A percentile compares a stretch with the other conserved stretches of the same genome.
Evolutionary conservation across 2,329 filamentous ascomycete species (phyloP).

Genomic region (Fusarium proliferatum): DNA sequence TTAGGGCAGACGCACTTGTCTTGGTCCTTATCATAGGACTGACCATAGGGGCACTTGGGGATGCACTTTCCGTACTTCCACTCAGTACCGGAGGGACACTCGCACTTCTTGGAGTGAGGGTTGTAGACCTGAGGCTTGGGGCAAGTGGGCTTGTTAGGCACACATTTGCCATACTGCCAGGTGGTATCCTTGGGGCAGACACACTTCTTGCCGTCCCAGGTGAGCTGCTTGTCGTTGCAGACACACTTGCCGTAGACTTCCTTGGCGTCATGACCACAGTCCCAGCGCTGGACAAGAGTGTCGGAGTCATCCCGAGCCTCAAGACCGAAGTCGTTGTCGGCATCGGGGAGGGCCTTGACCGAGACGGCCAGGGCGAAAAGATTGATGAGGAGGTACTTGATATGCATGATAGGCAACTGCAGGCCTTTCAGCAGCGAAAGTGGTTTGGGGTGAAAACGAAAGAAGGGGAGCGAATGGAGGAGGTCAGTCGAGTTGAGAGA

Average conservation of each 20-base stretch:
- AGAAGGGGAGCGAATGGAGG: conserved; percentile 21
- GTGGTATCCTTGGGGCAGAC: conserved; percentile 8
- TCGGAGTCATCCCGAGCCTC: conserved; percentile 26
- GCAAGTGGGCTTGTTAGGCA: conserved; percentile 8
- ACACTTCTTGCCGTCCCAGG: conserved; percentile 13
- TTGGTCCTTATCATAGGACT: neutral
- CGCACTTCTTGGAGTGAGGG: conserved; percentile 12
- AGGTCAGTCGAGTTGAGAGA: conserved; percentile 21
- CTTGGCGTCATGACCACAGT: conserved; percentile 25
- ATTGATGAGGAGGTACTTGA: conserved; percentile 37
- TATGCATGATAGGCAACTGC: conserved; percentile 36
- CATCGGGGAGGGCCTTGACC: conserved; percentile 36
- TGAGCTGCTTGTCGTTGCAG: conserved; percentile 4
- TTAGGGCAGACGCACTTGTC: conserved; percentile 15
- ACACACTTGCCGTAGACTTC: conserved; percentile 30
- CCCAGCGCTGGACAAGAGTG: conserved; percentile 13
- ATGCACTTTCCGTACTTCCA: conserved; percentile 24
- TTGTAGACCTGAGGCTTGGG: conserved; percentile 8
- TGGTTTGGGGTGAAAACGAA: conserved; percentile 2
- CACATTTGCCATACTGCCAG: conserved; percentile 15
- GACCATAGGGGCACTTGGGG: conserved; percentile 2
- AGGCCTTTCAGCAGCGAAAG: conserved; percentile 32
- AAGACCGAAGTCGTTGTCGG: conserved; percentile 29
- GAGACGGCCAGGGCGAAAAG: conserved; percentile 31
- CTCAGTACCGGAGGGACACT: conserved; percentile 3